Evolutionary conservation across 2,329 filamentous ascomycete genomes (phyloP), one percentile per base, ranked within the genome.

Genomic region (Phialophora macrospora): DNA sequence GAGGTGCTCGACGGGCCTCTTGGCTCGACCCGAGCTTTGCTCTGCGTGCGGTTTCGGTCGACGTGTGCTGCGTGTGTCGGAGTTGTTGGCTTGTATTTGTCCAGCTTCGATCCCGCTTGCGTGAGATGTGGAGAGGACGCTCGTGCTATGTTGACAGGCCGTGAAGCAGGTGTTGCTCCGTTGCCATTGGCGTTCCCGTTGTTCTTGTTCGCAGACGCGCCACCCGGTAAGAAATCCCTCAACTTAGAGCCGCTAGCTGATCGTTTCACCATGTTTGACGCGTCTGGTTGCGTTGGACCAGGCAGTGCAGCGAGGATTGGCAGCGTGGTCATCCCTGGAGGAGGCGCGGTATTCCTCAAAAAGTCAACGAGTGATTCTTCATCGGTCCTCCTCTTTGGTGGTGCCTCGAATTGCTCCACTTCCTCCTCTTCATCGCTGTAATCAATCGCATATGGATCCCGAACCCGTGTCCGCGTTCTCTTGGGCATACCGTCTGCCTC

Each of bases 391-490:
- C 63, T 65, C n/a, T 76, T 75, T 49, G 73, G 70, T 8, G 75
- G 75, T 60, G 77, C 75, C n/a, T 73, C 65, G 22, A 84, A 75
- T 32, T 86, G 81, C 1, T 88, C 83, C 14, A 86, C 84, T 8
- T 88, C 82, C n/a, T 60, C 58, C 4, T 88, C 87, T 63, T 92
- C 89, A 72, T 88, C 90, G 60, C 81, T 80, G 32, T 88, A 82
- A 74, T 97, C 93, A 69, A 98, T 92, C n/a, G 93, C 92, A 71
- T 98, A 98, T 0, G 94, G 95, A 73, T 99, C 95, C 63, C 87
- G 90, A 59, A 93, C 87, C 30, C 92, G 88, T 54, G 89, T 86
- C 52, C 89, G 91, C 74, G 91, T 96, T 61, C 90, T 87, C 72
- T 87, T 85, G 4, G 91, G 89, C 57, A 71, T 70, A 75, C 88